Base-by-base conservation (phyloP, 2,329 filamentous ascomycete species). In the Leptographium flavum region DNA sequence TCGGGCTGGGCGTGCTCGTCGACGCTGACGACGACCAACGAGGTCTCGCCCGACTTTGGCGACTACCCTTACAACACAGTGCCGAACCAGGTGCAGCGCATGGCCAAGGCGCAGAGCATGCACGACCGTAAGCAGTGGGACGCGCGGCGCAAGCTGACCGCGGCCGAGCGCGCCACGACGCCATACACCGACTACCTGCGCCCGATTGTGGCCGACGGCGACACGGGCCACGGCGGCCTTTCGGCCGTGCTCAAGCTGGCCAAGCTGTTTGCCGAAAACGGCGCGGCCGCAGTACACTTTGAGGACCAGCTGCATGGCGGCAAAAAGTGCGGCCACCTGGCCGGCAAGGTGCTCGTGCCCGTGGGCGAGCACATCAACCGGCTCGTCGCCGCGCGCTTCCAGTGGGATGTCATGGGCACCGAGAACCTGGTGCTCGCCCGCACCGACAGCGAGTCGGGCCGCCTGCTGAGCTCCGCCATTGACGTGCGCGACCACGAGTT, bases 61-160 rank as follows among this genome's bases (percentile, higher is more conserved):
- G 92, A 98, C 64, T 98, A 98, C 62, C 92, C 92, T 0, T 98
- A 98, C 68, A 96, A 96, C 60, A 98, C 92, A 0, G 92, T 98
- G 5, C 92, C 92, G 9, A 96, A 96, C 65, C 92, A 96, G 62
- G 92, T 98, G 4, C 87, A 98, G 67, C 79, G 92, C 52, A 69
- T 98, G 43, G 87, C 93, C 67, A 96, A 96, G 67, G 92, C 92
- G 4, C 92, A 98, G 64, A 87, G 87, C 53, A 80, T 96, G 70
- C 92, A 98, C 62, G 92, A 98, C 63, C 81, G 92, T 54, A 94
- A 93, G 64, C 85, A 95, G 58, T 96, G 85, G 81, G 87, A 95
- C 60, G 68, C 76, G 22, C 74, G 92, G 48, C 76, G 87, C 53
- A 86, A 86, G 62, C 67, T 96, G 72, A 81, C 72, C 0, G 54